Base-by-base conservation (phyloP, 2,329 filamentous ascomycete genomes). In the Harringtonia lauricola region DNA sequence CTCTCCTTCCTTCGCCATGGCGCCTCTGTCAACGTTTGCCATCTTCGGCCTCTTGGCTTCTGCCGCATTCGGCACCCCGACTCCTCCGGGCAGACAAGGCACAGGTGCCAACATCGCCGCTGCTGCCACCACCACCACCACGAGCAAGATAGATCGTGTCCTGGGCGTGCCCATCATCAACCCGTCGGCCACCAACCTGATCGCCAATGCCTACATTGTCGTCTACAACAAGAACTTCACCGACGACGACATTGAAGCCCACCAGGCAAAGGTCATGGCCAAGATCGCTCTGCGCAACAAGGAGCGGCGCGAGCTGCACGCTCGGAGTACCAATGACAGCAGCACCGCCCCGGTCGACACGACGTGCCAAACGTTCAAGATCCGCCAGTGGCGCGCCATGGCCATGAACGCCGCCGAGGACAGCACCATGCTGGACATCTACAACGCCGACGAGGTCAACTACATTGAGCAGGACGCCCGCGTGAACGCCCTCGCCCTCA, bases 131-230 rank as follows among this genome's bases (percentile, higher is more conserved):
- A 24, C 13, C 17, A 21, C 13, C 28, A 33, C 6, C 13, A 60
- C 44, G 49, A 18, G 12, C 42, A 28, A 34, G 22, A n/a, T n/a
- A n/a, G n/a, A n/a, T n/a, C n/a, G n/a, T n/a, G 24, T 44, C 12
- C 47, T 70, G 28, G 64, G 64, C 31, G 54, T 72, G 14, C 66
- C 70, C 51, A 59, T 79, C 53, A 59, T 61, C 53, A 80, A 79
- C 55, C 57, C 65, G 3, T 58, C 66, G 28, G 67, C 66, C 43
- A 51, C 51, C 10, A 62, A 76, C 52, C 59, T 71, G 46, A 68
- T 81, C 39, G 61, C 71, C 30, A 70, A 74, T 61, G 64, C 67
- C 39, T 83, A 79, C 59, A 81, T 83, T 49, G 76, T 81, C 43
- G 76, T 82, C 46, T 81, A 79, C 65, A 76, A 80, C 58, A 65